Percentiles rank a stretch among this genome's conserved stretches.
These are phyloP conservation scores for Colletotrichum liriopes DNA, from an alignment of 2,329 filamentous ascomycete genomes.

Conservation along the genomic window DNA sequence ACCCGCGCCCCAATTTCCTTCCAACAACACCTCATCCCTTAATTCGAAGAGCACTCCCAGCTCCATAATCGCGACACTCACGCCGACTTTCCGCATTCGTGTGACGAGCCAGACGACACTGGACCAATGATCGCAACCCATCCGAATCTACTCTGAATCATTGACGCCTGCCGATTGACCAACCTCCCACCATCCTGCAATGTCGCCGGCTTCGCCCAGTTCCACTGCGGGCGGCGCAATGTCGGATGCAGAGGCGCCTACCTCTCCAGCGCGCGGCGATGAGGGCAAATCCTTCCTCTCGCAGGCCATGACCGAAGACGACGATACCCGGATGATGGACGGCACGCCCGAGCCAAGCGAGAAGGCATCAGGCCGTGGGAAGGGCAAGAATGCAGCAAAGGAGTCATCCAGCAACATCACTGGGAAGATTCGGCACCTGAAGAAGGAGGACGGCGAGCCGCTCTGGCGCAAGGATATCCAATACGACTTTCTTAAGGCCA, in stretches of 20 bases:
- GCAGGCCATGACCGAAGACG: constrained; percentile 63
- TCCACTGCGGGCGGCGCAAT: constrained; percentile 54
- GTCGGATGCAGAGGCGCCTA: constrained; percentile 63
- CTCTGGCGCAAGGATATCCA: constrained; percentile 92
- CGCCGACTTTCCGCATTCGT: constrained; percentile 30
- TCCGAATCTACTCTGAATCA: constrained; percentile 31
- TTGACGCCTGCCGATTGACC: constrained; percentile 24
- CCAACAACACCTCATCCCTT: background rate
- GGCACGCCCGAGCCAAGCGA: constrained; percentile 61
- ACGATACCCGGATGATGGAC: constrained; percentile 56
- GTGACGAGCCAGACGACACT: constrained; percentile 18
- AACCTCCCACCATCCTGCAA: constrained; percentile 42
- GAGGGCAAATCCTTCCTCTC: constrained; percentile 65
- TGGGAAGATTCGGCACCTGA: constrained; percentile 86
- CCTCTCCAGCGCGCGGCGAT: constrained; percentile 58
- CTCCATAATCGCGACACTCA: constrained; percentile 27
- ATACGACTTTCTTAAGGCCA: constrained; percentile 85
- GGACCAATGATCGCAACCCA: constrained; percentile 28
- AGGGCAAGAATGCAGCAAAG: constrained; percentile 54
- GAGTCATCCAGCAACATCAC: constrained; percentile 59
- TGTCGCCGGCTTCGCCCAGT: constrained; percentile 58
- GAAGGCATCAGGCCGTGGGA: constrained; percentile 55
- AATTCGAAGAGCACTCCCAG: constrained; percentile 4
- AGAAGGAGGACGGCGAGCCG: constrained; percentile 90
- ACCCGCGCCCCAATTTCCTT: constrained; percentile 6